Evolutionary conservation across 257 asterid species (phyloP).

Genomic region (Lycium barbarum): DNA sequence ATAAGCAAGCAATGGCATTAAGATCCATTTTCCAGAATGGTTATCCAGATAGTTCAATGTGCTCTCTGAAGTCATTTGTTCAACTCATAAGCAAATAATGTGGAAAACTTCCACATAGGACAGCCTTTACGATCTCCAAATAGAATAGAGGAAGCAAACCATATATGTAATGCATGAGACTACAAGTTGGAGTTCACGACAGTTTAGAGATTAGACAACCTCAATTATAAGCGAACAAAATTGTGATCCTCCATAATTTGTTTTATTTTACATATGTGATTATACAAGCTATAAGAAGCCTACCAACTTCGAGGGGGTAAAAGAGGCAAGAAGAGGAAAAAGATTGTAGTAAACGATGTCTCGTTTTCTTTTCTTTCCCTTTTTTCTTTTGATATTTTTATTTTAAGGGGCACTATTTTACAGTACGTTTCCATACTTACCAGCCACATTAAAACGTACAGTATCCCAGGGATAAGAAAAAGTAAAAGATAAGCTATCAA

Average conservation of each 20-base stretch:
- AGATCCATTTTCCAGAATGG: slow-evolving; percentile 51
- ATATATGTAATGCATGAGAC: background rate
- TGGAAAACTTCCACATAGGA: background rate
- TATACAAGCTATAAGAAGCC: background rate
- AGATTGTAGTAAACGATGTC: background rate
- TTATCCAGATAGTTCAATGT: slow-evolving; percentile 60
- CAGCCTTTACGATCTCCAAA: background rate
- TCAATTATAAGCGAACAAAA: background rate
- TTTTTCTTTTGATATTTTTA: no score
- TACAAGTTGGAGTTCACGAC: background rate
- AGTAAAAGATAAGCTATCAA: background rate
- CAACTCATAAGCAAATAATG: slow-evolving; percentile 31
- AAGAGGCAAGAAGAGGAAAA: background rate
- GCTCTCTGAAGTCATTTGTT: slow-evolving; percentile 54
- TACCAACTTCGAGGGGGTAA: background rate
- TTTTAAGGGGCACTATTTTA: background rate
- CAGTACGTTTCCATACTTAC: background rate
- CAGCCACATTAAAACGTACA: background rate
- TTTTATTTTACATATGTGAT: background rate
- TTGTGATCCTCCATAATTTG: background rate
- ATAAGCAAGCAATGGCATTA: slow-evolving; percentile 42
- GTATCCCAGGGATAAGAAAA: background rate
- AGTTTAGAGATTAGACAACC: background rate
- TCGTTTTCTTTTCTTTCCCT: no score
- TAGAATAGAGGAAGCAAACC: background rate